phyloP scores from a whole-genome alignment of 768 basidiomycete genomes.

The Lactifluus subvellereus region DNA sequence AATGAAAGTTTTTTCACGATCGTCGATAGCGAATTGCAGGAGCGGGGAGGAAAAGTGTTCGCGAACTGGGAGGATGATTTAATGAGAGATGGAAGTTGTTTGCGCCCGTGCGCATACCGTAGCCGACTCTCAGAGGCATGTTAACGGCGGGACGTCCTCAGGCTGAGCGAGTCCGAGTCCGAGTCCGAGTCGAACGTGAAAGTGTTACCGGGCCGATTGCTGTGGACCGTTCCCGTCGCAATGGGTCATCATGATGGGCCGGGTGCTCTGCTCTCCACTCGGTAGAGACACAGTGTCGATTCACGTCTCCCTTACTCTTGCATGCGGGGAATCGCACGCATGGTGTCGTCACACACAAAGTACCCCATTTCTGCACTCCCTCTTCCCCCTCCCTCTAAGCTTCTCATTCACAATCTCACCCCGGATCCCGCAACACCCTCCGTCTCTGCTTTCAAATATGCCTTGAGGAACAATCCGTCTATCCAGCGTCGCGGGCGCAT shows the following conservation, averaged over 20 bases:
- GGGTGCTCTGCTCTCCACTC: no score
- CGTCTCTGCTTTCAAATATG: constrained; percentile 44
- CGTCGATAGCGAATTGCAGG: constrained; percentile 71
- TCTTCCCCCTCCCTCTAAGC: constrained; percentile 38
- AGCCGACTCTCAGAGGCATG: constrained; percentile 28
- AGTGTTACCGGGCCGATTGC: background rate
- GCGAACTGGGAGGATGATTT: constrained; percentile 42
- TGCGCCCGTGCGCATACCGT: constrained; percentile 22
- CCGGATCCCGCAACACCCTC: constrained; percentile 55
- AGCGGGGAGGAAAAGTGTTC: constrained; percentile 93
- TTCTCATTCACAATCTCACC: constrained; percentile 44
- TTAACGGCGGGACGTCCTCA: background rate
- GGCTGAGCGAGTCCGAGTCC: background rate
- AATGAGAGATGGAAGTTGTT: background rate
- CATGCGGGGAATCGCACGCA: background rate
- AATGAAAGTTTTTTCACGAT: constrained; percentile 66
- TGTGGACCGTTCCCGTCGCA: no score
- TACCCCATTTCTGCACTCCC: constrained; percentile 51
- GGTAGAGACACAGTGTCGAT: no score
- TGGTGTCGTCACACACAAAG: constrained; percentile 26
- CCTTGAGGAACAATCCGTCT: constrained; percentile 51
- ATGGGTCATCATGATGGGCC: background rate
- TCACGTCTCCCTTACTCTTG: background rate
- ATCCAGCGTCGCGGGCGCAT: constrained; percentile 66
- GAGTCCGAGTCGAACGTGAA: no score